Percentiles rank a stretch among this genome's conserved stretches.
These are phyloP conservation scores for Psilocybe mexicana DNA, from an alignment of 1,284 basidiomycete genomes.

Conservation along the genomic window DNA sequence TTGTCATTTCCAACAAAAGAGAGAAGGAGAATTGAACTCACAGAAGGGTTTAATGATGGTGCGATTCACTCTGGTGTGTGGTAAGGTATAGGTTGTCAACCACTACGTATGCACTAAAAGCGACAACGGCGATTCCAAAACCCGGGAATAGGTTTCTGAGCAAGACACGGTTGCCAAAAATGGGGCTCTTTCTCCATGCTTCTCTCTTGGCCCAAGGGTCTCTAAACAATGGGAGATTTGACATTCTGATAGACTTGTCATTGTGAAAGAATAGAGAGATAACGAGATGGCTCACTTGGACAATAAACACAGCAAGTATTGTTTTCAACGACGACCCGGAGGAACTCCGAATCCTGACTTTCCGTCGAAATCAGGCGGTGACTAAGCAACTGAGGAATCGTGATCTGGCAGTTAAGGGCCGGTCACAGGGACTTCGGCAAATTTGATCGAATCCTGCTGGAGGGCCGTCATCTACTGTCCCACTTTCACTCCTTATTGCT, in stretches of 20 bases:
- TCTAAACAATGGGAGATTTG: conserved; percentile 72
- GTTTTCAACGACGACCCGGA: neutral
- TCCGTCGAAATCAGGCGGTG: conserved; percentile 4
- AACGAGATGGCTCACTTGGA: conserved; percentile 5
- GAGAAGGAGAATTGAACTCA: neutral
- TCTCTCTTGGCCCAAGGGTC: conserved; percentile 95
- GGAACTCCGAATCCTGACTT: too few relatives aligned
- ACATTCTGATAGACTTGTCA: conserved; percentile 37
- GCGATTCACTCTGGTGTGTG: conserved; percentile 33
- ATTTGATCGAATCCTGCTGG: conserved; percentile 33
- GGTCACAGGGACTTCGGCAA: conserved; percentile 52
- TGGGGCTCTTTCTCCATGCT: conserved; percentile 88
- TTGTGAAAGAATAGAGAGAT: neutral
- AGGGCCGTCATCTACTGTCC: conserved; percentile 18
- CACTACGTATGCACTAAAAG: conserved; percentile 88
- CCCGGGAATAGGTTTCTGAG: conserved; percentile 90
- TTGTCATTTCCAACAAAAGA: neutral
- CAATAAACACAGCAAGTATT: neutral
- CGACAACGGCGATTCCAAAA: conserved; percentile 87
- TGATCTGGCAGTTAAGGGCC: conserved; percentile 57
- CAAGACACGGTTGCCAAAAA: conserved; percentile 85
- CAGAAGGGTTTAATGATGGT: conserved; percentile 35
- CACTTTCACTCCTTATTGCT: conserved; percentile 21
- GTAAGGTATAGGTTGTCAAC: conserved; percentile 69
- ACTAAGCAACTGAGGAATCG: conserved; percentile 27